These are phyloP conservation scores for Penicillium sp. DNA, from an alignment of 2,329 filamentous ascomycete genomes.

Conservation along the genomic window DNA sequence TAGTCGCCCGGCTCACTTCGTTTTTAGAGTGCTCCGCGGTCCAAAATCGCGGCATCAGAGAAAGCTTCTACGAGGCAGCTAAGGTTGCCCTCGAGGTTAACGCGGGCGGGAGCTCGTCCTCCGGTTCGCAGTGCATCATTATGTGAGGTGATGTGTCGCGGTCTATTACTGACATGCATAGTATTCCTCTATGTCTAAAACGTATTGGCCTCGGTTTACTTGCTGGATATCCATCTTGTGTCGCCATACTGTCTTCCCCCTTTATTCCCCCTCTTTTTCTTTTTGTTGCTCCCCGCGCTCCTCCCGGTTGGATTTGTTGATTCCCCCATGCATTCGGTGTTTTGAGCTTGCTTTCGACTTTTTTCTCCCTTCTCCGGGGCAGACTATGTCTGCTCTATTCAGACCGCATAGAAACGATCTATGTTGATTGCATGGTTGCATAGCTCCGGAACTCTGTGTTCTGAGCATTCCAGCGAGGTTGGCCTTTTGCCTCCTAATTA, in stretches of 20 bases:
- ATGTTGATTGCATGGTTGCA: conserved; percentile 8
- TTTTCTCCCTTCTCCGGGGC: conserved; percentile 5
- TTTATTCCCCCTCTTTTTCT: conserved; percentile 2
- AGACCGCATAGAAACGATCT: neutral
- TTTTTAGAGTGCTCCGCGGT: conserved; percentile 88
- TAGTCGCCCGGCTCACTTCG: neutral
- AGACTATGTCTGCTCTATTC: neutral
- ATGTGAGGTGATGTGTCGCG: conserved; percentile 20
- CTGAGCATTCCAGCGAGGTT: conserved; percentile 24
- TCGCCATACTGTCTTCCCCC: neutral
- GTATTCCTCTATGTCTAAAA: neutral
- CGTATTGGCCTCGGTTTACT: neutral
- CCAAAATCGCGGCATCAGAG: conserved; percentile 95
- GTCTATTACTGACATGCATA: neutral
- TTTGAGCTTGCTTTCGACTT: conserved; percentile 6
- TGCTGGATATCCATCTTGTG: neutral
- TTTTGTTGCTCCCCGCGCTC: neutral
- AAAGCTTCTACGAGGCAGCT: conserved; percentile 96
- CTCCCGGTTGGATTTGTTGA: conserved; percentile 11
- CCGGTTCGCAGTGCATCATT: conserved; percentile 36
- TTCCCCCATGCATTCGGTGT: conserved; percentile 22
- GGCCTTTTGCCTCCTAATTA: conserved; percentile 9
- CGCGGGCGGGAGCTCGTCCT: conserved; percentile 35
- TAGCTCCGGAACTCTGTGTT: conserved; percentile 14
- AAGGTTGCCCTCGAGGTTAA: conserved; percentile 73